A percentile compares a stretch with the other conserved stretches of the same genome.
These are phyloP conservation scores for Gentiana straminea DNA, from an alignment of 257 asterid species.

Conservation along the genomic window DNA sequence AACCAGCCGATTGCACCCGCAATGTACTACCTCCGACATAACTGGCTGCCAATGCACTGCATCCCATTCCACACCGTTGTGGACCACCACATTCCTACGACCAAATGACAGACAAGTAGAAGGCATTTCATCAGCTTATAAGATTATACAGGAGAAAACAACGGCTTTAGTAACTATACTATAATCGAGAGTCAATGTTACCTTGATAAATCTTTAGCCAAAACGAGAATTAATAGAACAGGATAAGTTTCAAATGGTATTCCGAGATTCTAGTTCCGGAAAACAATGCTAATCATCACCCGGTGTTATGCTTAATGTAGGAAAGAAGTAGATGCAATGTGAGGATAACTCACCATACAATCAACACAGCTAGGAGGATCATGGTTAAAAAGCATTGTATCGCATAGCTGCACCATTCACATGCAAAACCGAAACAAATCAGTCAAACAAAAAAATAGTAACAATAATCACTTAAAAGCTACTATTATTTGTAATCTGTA, in stretches of 20 bases:
- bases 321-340: background rate
- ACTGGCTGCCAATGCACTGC: constrained; percentile 76
- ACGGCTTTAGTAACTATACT: background rate
- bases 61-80: constrained; percentile 86
- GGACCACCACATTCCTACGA: constrained; percentile 82
- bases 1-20: background rate
- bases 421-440: constrained; percentile 14
- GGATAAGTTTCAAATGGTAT: no score
- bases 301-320: background rate
- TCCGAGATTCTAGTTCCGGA: no score
- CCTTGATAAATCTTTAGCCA: background rate
- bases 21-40: constrained; percentile 46
- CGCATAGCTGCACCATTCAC: constrained; percentile 74
- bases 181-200: background rate
- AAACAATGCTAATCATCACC: background rate
- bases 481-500: background rate
- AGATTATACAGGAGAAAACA: background rate
- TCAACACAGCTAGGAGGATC: constrained; percentile 75
- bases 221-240: background rate
- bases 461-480: background rate
- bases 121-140: background rate
- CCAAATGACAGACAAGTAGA: constrained; percentile 5
- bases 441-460: background rate
- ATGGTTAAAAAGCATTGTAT: constrained; percentile 85
- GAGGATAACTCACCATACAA: constrained; percentile 53